Evolutionary conservation across 2,329 filamentous ascomycete species (phyloP), one percentile per base, ranked within the genome.

Genomic region (Microcera coccophila): DNA sequence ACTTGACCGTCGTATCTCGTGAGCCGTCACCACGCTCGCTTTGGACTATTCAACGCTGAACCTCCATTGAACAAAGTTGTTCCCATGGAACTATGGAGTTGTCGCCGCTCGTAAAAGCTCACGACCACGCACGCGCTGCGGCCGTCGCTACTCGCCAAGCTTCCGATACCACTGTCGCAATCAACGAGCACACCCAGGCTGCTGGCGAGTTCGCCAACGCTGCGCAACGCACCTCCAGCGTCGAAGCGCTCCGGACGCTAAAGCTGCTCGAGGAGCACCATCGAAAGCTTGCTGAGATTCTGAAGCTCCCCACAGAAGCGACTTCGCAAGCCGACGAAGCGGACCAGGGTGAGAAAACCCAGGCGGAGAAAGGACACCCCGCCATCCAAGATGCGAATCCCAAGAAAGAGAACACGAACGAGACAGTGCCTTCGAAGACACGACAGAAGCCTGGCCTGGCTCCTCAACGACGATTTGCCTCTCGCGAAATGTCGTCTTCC

Each of bases 231-330:
- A 95, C 88, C 7, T 74, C 72, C 31, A 79, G 74, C 60, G 62
- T 75, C 49, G 76, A 95, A 74, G 91, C 90, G 12, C 69, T 95
- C 38, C 82, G 93, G 39, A 93, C 90, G 9, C 73, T 98, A 47
- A 81, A 79, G 52, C 78, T 97, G 3, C 82, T 98, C 44, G 89
- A 96, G 65, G 78, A 87, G 50, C 89, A 98, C 63, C 93, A 98
- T 63, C 80, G 82, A 53, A 83, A 82, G 49, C 82, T 97, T 11
- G 89, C 90, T 14, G 81, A 85, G 50, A 80, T 96, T 32, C 79
- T 97, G 50, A 85, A 85, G 59, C 78, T 85, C 33, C 84, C 87
- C 28, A 72, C 78, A 29, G 61, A 67, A 7, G 66, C 68, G 26
- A 57, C 63, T 14, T 53, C 65, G 36, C 70, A 72, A 22, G 39